Base-by-base conservation (phyloP, 2,329 filamentous ascomycete genomes). In the Graphilbum ipis-grandicollis region DNA sequence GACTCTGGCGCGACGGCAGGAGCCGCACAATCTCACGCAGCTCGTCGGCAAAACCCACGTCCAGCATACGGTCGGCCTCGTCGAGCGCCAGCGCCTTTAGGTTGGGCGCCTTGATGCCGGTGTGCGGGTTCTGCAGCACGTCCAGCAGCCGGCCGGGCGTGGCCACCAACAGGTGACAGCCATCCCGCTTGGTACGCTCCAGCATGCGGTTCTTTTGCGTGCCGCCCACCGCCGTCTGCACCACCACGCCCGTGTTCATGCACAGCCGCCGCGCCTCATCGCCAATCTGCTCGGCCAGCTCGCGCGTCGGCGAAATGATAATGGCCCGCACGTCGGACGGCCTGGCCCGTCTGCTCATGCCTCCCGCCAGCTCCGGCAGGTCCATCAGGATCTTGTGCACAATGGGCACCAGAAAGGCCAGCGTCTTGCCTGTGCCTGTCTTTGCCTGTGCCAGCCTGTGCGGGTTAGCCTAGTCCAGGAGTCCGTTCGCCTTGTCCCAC, bases 11-110 rank as follows among this genome's bases (percentile, higher is more conserved):
- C 33, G 67, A 58, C 3, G 88, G 88, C 9, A 94, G 66, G 31
- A 58, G 50, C 0, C 52, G 41, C 39, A 73, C 58, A 38, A 88
- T 82, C 2, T 69, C 54, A 35, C 64, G 56, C 35, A 88, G 66
- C 39, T 75, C 76, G 26, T 63, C 62, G 39, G 76, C 64, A 49
- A 88, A 88, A 3, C 81, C 90, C 65, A 93, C 90, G 62, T 98
- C 90, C 53, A 98, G 71, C 82, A 98, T 94, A 48, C 90, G 82
- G 59, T 98, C 90, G 49, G 90, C 90, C 66, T 98, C 90, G 48
- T 98, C 90, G 33, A 98, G 77, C 45, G 96, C 85, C 33, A 98
- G 68, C 47, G 90, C 39, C 54, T 84, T 80, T 63, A 96, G 78
- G 55, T 82, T 86, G 56, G 52, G 85, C 56, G 81, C 80, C 18